Evolutionary conservation across 2,329 filamentous ascomycete species (phyloP).

Genomic region (Alternaria atra): DNA sequence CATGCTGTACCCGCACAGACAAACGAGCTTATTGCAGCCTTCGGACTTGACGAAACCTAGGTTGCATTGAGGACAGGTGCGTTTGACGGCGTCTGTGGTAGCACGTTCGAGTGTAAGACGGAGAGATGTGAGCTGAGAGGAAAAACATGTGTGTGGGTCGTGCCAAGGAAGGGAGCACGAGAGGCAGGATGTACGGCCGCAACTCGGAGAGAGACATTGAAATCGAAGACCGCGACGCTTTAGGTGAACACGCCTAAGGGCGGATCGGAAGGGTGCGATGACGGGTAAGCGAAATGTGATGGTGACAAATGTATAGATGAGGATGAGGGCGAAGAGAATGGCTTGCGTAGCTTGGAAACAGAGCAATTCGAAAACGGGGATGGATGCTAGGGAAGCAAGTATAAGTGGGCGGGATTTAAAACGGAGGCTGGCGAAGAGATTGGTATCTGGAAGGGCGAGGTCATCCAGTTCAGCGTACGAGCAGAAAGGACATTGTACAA

Average conservation of each 20-base stretch:
- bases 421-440: conserved; percentile 37
- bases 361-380: conserved; percentile 46
- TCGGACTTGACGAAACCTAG: conserved; percentile 91
- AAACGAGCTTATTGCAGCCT: conserved; percentile 97
- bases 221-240: conserved; percentile 79
- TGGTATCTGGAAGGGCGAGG: conserved; percentile 36
- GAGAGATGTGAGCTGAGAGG: conserved; percentile 75
- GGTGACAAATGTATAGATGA: conserved; percentile 38
- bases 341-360: conserved; percentile 57
- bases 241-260: conserved; percentile 73
- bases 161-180: conserved; percentile 83
- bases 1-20: conserved; percentile 96
- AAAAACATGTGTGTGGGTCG: conserved; percentile 90
- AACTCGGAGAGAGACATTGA: conserved; percentile 74
- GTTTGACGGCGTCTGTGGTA: conserved; percentile 92
- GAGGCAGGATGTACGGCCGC: conserved; percentile 77
- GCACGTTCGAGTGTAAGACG: conserved; percentile 91
- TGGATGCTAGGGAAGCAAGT: conserved; percentile 34
- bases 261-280: conserved; percentile 61
- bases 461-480: conserved; percentile 86
- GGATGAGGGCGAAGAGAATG: conserved; percentile 64
- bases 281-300: conserved; percentile 37
- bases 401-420: conserved; percentile 45
- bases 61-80: conserved; percentile 90
- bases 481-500: conserved; percentile 90